Conservation (phyloP, 148 eudicot species). For the Rhododendron griersonianum region DNA sequence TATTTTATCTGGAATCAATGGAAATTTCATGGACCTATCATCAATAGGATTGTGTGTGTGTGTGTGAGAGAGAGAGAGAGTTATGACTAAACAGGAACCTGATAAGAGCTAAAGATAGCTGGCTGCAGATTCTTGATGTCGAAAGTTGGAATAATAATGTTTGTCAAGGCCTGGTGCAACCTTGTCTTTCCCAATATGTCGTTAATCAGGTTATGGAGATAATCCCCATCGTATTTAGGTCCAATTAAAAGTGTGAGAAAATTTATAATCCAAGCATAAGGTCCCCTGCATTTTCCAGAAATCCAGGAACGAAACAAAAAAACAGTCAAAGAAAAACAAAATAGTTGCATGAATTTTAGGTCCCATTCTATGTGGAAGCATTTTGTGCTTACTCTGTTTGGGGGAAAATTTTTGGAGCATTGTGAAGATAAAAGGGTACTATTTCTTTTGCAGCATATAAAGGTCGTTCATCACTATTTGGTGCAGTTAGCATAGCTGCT, state of each 20-base stretch:
- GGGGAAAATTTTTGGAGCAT: slow-evolving; percentile 48
- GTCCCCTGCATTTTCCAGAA: slow-evolving; percentile 19
- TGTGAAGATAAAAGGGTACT: slow-evolving; percentile 42
- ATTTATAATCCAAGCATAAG: slow-evolving; percentile 17
- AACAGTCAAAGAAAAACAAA: neutral
- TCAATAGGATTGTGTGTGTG: too few species aligned
- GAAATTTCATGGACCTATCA: too few species aligned
- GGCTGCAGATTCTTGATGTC: slow-evolving; percentile 58
- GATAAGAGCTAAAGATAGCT: slow-evolving; percentile 31
- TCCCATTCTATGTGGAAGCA: too few species aligned
- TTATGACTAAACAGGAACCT: neutral
- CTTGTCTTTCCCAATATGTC: slow-evolving; percentile 32
- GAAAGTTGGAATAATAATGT: slow-evolving; percentile 56
- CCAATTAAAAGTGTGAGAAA: slow-evolving; percentile 23
- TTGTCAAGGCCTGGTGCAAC: slow-evolving; percentile 42
- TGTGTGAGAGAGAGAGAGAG: neutral
- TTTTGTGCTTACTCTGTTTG: slow-evolving; percentile 27
- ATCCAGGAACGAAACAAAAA: neutral
- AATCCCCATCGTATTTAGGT: slow-evolving; percentile 62
- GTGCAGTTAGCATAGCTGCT: slow-evolving; percentile 54
- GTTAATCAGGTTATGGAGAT: slow-evolving; percentile 36
- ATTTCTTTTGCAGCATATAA: slow-evolving; percentile 47
- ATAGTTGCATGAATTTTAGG: neutral
- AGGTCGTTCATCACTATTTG: slow-evolving; percentile 34
- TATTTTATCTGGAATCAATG: too few species aligned